Evolutionary conservation across 2,329 filamentous ascomycete species (phyloP).

Genomic region (Xylariaceae sp.): DNA sequence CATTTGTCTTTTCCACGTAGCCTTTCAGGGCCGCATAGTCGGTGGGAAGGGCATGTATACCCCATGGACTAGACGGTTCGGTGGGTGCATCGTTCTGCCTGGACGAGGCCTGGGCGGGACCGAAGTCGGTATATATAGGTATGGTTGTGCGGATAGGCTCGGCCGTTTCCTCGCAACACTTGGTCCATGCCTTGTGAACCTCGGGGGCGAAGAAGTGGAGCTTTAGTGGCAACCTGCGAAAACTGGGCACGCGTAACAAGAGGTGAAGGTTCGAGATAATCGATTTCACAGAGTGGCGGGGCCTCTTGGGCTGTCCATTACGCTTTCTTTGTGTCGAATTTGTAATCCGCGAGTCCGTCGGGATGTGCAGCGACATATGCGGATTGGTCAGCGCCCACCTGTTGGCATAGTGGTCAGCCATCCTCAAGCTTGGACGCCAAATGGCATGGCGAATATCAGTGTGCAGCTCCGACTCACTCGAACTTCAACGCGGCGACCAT

Average conservation of each 20-base stretch:
- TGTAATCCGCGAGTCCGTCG: slow-evolving; percentile 54
- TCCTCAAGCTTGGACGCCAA: background rate
- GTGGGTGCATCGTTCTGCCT: background rate
- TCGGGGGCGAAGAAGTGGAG: slow-evolving; percentile 73
- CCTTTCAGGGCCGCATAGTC: slow-evolving; percentile 49
- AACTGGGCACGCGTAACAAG: slow-evolving; percentile 72
- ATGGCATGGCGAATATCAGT: background rate
- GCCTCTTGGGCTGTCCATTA: slow-evolving; percentile 51
- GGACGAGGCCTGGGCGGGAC: slow-evolving; percentile 15
- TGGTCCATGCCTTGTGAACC: slow-evolving; percentile 63
- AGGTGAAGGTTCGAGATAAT: slow-evolving; percentile 76
- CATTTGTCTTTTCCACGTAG: slow-evolving; percentile 51
- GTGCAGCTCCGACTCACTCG: slow-evolving; percentile 75
- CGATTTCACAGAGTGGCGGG: slow-evolving; percentile 56
- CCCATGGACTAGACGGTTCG: slow-evolving; percentile 30
- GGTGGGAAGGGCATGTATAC: slow-evolving; percentile 50
- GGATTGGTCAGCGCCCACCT: slow-evolving; percentile 93
- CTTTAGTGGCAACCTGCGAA: slow-evolving; percentile 74
- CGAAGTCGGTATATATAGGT: slow-evolving; percentile 53
- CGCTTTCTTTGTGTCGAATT: slow-evolving; percentile 45
- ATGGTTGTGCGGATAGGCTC: slow-evolving; percentile 44
- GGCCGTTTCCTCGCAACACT: slow-evolving; percentile 46
- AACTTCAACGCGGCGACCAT: slow-evolving; percentile 87
- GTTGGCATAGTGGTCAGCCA: slow-evolving; percentile 14
- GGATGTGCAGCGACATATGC: slow-evolving; percentile 73